Conservation (phyloP, 495 filamentous ascomycete species). For the Penicillium pulvis region DNA sequence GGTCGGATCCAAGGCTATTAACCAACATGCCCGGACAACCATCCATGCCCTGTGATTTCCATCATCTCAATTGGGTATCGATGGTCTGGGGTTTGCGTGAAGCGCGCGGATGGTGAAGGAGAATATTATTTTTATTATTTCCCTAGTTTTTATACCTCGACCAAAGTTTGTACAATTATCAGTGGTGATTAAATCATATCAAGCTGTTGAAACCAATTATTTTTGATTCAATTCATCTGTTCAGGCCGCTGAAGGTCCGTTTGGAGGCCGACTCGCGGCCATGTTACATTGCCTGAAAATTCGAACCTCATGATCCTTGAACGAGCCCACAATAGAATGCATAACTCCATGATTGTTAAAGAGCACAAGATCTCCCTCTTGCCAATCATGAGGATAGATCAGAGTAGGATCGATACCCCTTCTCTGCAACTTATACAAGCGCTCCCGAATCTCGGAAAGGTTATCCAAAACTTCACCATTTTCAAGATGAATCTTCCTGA, state of each 20-base stretch:
- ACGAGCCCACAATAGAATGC: constrained; percentile 70
- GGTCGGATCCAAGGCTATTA: neutral
- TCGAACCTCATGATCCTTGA: constrained; percentile 64
- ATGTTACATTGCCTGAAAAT: constrained; percentile 74
- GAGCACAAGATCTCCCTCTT: constrained; percentile 67
- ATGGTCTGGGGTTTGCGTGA: constrained; percentile 9
- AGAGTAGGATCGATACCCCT: constrained; percentile 62
- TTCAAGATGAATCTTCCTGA: constrained; percentile 60
- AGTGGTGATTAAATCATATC: neutral
- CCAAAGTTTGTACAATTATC: neutral
- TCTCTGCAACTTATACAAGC: constrained; percentile 62
- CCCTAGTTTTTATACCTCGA: neutral
- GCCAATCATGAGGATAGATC: constrained; percentile 72
- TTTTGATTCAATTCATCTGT: neutral
- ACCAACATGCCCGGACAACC: neutral
- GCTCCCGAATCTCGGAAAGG: constrained; percentile 58
- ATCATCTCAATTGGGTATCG: constrained; percentile 8
- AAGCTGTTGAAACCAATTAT: neutral
- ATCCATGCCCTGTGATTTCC: neutral
- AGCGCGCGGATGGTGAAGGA: constrained; percentile 1
- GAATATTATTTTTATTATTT: neutral
- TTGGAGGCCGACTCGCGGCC: constrained; percentile 42
- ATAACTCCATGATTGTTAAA: constrained; percentile 72
- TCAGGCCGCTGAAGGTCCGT: neutral
- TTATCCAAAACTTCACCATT: constrained; percentile 65